A percentile compares a stretch with the other conserved stretches of the same genome.
Conservation (phyloP, 1,139 yeast genomes). For the Yamadazyma siamensis region DNA sequence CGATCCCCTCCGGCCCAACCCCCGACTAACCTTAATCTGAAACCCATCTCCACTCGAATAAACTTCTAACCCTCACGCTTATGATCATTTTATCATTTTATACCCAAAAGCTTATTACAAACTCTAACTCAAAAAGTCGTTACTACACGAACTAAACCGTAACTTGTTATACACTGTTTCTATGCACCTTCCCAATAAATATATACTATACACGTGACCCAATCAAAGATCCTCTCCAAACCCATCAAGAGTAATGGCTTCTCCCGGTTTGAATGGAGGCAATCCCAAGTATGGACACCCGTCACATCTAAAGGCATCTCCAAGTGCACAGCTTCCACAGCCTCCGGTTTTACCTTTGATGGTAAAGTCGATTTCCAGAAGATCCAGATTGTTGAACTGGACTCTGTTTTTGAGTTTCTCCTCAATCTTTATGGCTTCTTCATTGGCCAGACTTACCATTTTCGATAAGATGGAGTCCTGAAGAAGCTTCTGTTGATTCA, state of each 20-base stretch:
- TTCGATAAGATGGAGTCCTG: slow-evolving; percentile 45
- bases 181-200: slow-evolving; percentile 6
- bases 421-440: slow-evolving; percentile 54
- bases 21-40: no score
- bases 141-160: no score
- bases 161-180: no score
- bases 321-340: slow-evolving; percentile 94
- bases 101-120: no score
- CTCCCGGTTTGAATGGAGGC: slow-evolving; percentile 98
- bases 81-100: no score
- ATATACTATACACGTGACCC: slow-evolving; percentile 1
- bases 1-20: no score
- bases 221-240: slow-evolving; percentile 52
- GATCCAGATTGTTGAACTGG: slow-evolving; percentile 61
- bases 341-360: slow-evolving; percentile 94
- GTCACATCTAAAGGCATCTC: slow-evolving; percentile 97
- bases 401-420: slow-evolving; percentile 46
- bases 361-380: slow-evolving; percentile 89
- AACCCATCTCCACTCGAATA: no score
- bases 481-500: slow-evolving; percentile 43
- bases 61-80: no score
- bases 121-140: no score
- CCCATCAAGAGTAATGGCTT: slow-evolving; percentile 53
- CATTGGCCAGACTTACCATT: slow-evolving; percentile 51
- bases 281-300: slow-evolving; percentile 96